These are phyloP conservation scores for Amphichorda felina DNA, from an alignment of 2,329 filamentous ascomycete genomes.

Conservation along the genomic window DNA sequence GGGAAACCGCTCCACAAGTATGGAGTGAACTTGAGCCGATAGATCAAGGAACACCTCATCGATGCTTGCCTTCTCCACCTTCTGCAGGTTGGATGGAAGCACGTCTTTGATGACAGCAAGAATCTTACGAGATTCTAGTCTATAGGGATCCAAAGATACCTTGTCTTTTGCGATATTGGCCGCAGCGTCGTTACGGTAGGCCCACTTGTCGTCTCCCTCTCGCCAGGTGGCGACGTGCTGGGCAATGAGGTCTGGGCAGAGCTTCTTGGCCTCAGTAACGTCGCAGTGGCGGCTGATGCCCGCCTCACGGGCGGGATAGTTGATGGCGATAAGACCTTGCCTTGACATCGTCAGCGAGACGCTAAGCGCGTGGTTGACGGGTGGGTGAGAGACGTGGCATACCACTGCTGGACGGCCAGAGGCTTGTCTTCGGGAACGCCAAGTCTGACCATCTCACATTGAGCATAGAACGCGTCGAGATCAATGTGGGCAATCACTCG, in stretches of 20 bases:
- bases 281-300: constrained; percentile 73
- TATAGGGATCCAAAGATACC: constrained; percentile 87
- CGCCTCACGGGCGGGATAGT: constrained; percentile 78
- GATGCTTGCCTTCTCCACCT: constrained; percentile 85
- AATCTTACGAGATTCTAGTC: constrained; percentile 74
- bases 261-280: constrained; percentile 69
- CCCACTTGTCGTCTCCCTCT: constrained; percentile 86
- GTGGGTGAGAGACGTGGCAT: constrained; percentile 10
- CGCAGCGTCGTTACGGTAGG: constrained; percentile 72
- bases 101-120: constrained; percentile 64
- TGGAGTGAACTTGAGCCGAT: constrained; percentile 68
- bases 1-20: constrained; percentile 65
- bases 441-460: constrained; percentile 88
- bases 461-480: constrained; percentile 93
- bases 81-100: constrained; percentile 53
- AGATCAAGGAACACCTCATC: constrained; percentile 95
- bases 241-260: constrained; percentile 71
- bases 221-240: constrained; percentile 95
- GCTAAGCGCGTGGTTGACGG: constrained; percentile 7
- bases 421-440: constrained; percentile 63
- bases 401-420: constrained; percentile 90
- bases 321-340: constrained; percentile 90
- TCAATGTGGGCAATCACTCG: constrained; percentile 87
- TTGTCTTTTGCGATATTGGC: constrained; percentile 79
- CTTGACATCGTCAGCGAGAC: constrained; percentile 21